Evolutionary conservation across 345 rosid genomes (phyloP), one percentile per base, ranked within the genome.

Genomic region (Draba incana): DNA sequence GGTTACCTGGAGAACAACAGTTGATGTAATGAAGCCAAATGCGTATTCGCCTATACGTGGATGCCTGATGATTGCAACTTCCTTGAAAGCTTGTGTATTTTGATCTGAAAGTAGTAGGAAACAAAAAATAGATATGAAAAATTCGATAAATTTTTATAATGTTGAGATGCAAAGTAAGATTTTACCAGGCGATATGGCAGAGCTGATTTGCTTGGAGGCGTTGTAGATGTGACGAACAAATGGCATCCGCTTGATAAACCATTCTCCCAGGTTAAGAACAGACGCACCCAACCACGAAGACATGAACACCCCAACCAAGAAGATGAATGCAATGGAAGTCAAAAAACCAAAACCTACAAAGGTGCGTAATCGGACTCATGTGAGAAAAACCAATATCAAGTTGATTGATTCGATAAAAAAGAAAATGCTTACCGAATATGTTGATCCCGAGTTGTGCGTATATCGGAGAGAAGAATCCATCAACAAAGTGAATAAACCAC

Each of bases 261-360:
- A 95, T 81, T 95, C 99, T 3, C 99, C 97, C 37, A 95, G 78
- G 77, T 92, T 78, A 63, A 95, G 81, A 70, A 95, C 92, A 30
- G 98, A 95, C 70, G 99, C 88, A 65, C 99, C 99, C 89, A 95
- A 75, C 99, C 99, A 95, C 12, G 99, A 95, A 72, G 99, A 92
- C 99, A 95, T 95, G 86, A 95, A 95, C 64, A 95, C 96, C 46
- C 99, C 99, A 46, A 92, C 86, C 90, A 92, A 73, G 87, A 95
- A 95, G 74, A 95, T 92, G 82, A 95, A 92, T 13, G 92, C 86
- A 54, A 92, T 82, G 66, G 99, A 95, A 55, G 99, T 95, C 76
- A 89, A 74, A 75, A 95, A 92, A 68, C 99, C 99, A 37, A 95
- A 89, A 77, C 98, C 99, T 95, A 66, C 54, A 33, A 62, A 69